Base-by-base conservation (phyloP, 495 filamentous ascomycete species). In the Paragyromitra xinjiangensis region DNA sequence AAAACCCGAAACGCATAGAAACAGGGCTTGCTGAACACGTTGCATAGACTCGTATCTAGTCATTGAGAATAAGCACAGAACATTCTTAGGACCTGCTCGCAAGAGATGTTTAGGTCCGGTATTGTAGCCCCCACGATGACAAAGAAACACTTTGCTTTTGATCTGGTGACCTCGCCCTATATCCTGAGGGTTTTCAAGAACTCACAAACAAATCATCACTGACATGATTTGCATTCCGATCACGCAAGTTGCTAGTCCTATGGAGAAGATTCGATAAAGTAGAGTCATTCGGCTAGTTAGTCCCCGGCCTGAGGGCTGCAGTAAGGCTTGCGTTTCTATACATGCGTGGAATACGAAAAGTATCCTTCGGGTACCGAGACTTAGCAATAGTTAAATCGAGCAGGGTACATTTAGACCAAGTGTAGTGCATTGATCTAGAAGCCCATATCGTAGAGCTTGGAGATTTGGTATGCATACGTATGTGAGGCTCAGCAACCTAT, bases 121-220 rank as follows among this genome's bases (percentile, higher is more conserved):
- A n/a, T 22, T 40, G 39, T 56, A 73, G 68, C 74, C 74, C 69
- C 69, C 74, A 77, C 69, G 62, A 77, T 77, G 74, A 73, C 74
- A 77, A 77, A 73, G 69, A 58, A 73, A 51, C 51, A 50, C 40
- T 51, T 68, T 63, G 22, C 59, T 44, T 69, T 62, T 76, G 74
- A 22, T 73, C 74, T 45, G 74, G 74, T 77, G 74, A 73, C 74
- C 74, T 73, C 42, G 22, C 40, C 24, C 48, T 64, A 50, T 53
- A 34, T 71, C 37, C 51, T 65, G 61, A 61, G 34, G 24, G 26
- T 59, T 61, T 34, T 62, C 11, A 16, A 62, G 24, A 48, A 59
- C 26, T 26, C 51, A 73, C 51, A 64, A 44, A 73, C 63, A 44
- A 73, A 73, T 73, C 61, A 64, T 50, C 50, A 72, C 61, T 8